Evolutionary conservation across 2,329 filamentous ascomycete genomes (phyloP), one percentile per base, ranked within the genome.

Genomic region (Ceratocystiopsis minuta): DNA sequence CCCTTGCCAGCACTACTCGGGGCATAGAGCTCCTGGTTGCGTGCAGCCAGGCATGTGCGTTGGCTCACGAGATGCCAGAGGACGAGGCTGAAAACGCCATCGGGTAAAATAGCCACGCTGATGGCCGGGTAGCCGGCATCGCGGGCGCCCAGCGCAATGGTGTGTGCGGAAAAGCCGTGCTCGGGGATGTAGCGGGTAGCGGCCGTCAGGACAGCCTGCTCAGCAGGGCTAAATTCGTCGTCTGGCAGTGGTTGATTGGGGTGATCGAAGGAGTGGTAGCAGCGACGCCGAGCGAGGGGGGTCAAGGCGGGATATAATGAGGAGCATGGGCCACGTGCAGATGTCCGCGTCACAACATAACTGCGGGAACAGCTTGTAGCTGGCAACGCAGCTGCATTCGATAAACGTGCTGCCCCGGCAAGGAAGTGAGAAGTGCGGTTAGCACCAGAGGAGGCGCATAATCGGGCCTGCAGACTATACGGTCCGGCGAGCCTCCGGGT

Each of bases 81-180:
- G 50, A 96, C 76, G 24, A 98, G 68, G 51, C 82, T 79, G 61
- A 93, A 93, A 17, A 78, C 72, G 9, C 83, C 84, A 36, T 78
- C 70, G 1, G 84, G 77, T 43, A 98, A 75, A 16, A 95, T 65
- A 54, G 85, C 87, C 11, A 82, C 75, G 45, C 83, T 87, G 45
- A 88, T 85, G 55, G 90, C 83, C 41, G 85, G 75, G 57, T 88
- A 94, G 37, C 87, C 86, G 16, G 78, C 76, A 53, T 94, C 85
- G 53, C 76, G 76, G 46, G 84, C 84, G 46, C 88, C 90, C 17
- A 81, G 70, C 36, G 73, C 71, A 11, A 98, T 68, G 1, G 87
- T 67, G 16, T 72, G 67, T 39, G 68, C 63, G 0, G 84, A 83
- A 67, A 96, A 98, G 56, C 90, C 90, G 57, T 85, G 72, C 40